These are phyloP conservation scores for Rhazya stricta DNA, from an alignment of 257 asterid species.

Conservation along the genomic window DNA sequence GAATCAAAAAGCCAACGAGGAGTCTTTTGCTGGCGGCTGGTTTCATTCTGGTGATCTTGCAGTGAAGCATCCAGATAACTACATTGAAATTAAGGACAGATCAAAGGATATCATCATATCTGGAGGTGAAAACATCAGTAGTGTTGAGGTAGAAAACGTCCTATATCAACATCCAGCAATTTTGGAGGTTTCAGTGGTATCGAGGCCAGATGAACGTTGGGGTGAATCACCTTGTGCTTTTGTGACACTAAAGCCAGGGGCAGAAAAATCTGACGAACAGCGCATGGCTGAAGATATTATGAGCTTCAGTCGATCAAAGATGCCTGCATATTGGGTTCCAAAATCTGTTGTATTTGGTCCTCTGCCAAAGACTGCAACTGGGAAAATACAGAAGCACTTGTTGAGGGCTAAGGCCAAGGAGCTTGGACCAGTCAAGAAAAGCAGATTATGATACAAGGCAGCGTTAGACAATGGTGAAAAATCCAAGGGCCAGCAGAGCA, in stretches of 20 bases:
- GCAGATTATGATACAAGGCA: slow-evolving; percentile 37
- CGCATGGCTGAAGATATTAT: slow-evolving; percentile 61
- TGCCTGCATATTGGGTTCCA: slow-evolving; percentile 89
- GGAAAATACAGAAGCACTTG: slow-evolving; percentile 90
- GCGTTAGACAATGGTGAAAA: background rate
- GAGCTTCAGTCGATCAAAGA: slow-evolving; percentile 65
- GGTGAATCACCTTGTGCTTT: slow-evolving; percentile 97
- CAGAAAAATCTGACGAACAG: slow-evolving; percentile 33
- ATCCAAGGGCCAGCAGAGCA: background rate
- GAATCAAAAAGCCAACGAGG: slow-evolving; percentile 80
- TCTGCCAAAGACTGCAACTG: slow-evolving; percentile 93
- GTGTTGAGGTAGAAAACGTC: slow-evolving; percentile 87
- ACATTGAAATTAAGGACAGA: slow-evolving; percentile 75
- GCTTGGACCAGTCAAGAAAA: slow-evolving; percentile 75
- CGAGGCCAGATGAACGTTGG: slow-evolving; percentile 86
- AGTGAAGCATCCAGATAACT: slow-evolving; percentile 84
- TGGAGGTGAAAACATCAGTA: slow-evolving; percentile 90
- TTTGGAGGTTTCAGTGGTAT: slow-evolving; percentile 81
- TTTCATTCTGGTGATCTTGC: slow-evolving; percentile 91
- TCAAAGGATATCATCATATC: slow-evolving; percentile 92
- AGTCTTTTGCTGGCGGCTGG: slow-evolving; percentile 76
- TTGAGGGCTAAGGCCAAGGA: slow-evolving; percentile 82
- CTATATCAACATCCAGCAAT: slow-evolving; percentile 72
- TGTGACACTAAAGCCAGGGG: slow-evolving; percentile 59
- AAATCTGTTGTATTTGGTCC: slow-evolving; percentile 79